Base-by-base conservation (phyloP, 1,139 yeast genomes). In the Chernovozyma sophiae-reginae region DNA sequence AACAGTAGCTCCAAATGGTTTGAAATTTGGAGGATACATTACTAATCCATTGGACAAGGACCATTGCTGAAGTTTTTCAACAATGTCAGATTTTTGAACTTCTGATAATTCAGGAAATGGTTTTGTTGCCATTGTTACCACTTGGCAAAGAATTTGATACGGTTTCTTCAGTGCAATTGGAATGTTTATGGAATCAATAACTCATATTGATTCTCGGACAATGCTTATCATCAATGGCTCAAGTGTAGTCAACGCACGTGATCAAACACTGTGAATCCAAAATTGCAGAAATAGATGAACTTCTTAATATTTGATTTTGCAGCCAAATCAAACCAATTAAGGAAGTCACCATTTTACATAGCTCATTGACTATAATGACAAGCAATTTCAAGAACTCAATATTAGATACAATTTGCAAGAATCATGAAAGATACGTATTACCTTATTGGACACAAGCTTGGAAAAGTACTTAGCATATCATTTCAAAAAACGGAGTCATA, bases 11-110 rank as follows among this genome's bases (percentile, higher is more conserved):
- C 62, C 66, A 43, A 53, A 68, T 1, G 44, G 31, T 16, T 60
- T 34, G 56, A 72, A 81, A 29, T 69, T 62, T 3, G 82, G 80
- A 2, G 89, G 87, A 49, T 85, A 81, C 79, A 90, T 81, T 14
- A 80, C 73, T 37, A 89, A 65, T 2, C 97, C 96, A 60, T 86
- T 79, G 34, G 82, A 72, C 37, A 89, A 62, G 4, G 86, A 68
- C 89, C 95, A 89, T 48, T 89, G 96, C 34, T 72, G 68, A 26
- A 84, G 53, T 36, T 74, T 72, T 35, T 71, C 74, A 7, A 53
- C 47, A 37, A 68, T 49, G 13, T 48, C 52, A 3, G 47, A 37
- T 39, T 59, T 58, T 37, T 66, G 62, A 3, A 45, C 46, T 11
- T 44, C 40, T 13, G 55, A 41, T 39, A 70, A 58, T 34, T 48